phyloP scores from a whole-genome alignment of 2,329 filamentous ascomycete species.

The Neurospora crassa region DNA sequence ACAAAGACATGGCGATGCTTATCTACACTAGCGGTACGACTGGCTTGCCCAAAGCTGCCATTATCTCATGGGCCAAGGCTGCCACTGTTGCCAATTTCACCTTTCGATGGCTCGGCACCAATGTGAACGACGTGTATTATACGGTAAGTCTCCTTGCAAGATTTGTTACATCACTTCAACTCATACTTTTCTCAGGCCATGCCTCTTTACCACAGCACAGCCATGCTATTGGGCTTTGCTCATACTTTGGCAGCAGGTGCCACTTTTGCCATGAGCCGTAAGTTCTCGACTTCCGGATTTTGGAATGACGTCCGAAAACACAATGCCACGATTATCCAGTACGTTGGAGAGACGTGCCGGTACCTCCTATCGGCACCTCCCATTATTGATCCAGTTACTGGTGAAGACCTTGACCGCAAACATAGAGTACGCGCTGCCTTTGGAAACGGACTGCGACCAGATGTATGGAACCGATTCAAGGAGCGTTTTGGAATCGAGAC shows the following conservation, averaged over 20 bases:
- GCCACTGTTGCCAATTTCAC: slow-evolving; percentile 44
- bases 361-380: slow-evolving; percentile 65
- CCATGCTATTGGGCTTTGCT: slow-evolving; percentile 58
- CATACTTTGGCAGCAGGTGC: slow-evolving; percentile 49
- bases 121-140: slow-evolving; percentile 59
- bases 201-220: slow-evolving; percentile 83
- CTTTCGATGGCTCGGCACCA: slow-evolving; percentile 46
- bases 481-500: slow-evolving; percentile 66
- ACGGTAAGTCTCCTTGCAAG: slow-evolving; percentile 42
- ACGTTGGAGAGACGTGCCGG: slow-evolving; percentile 79
- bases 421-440: slow-evolving; percentile 68
- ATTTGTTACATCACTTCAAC: slow-evolving; percentile 4
- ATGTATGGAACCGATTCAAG: slow-evolving; percentile 79
- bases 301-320: slow-evolving; percentile 66
- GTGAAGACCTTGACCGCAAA: slow-evolving; percentile 59
- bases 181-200: slow-evolving; percentile 49
- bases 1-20: slow-evolving; percentile 55
- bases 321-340: slow-evolving; percentile 69
- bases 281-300: slow-evolving; percentile 69
- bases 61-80: slow-evolving; percentile 64
- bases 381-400: slow-evolving; percentile 51
- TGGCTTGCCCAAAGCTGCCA: slow-evolving; percentile 70
- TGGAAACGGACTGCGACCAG: slow-evolving; percentile 76
- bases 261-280: slow-evolving; percentile 63
- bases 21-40: slow-evolving; percentile 86